Evolutionary conservation across 2,329 filamentous ascomycete species (phyloP).

Genomic region (Diaporthe amygdali): DNA sequence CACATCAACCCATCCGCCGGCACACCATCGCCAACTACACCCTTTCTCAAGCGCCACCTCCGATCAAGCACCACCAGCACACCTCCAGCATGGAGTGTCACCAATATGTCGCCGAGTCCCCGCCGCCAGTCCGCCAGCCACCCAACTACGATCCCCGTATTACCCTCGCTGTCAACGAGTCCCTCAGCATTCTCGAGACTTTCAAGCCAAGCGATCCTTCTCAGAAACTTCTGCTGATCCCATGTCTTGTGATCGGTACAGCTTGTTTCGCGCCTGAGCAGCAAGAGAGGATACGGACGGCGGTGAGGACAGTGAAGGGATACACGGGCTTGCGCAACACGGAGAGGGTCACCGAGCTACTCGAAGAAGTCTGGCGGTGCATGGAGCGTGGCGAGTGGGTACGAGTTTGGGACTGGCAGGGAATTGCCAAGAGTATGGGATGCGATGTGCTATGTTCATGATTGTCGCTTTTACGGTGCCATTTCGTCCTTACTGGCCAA

Average conservation of each 20-base stretch:
- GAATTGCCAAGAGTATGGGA: conserved; percentile 55
- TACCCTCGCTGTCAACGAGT: conserved; percentile 60
- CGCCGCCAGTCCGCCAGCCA: conserved; percentile 52
- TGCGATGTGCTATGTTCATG: conserved; percentile 61
- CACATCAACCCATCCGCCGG: conserved; percentile 25
- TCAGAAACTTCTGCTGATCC: conserved; percentile 65
- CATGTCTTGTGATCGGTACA: conserved; percentile 66
- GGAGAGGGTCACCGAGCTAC: conserved; percentile 56
- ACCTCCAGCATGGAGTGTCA: conserved; percentile 29
- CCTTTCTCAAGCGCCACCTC: conserved; percentile 28
- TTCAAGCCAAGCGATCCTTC: conserved; percentile 63
- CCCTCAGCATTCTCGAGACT: conserved; percentile 57
- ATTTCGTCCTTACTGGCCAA: no score
- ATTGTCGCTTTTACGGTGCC: not conserved
- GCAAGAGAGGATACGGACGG: conserved; percentile 55
- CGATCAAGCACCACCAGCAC: conserved; percentile 24
- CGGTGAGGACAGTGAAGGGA: conserved; percentile 55
- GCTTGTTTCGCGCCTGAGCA: conserved; percentile 60
- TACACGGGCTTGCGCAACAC: conserved; percentile 67
- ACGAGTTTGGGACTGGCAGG: conserved; percentile 69
- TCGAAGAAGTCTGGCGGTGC: conserved; percentile 64
- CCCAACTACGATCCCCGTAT: conserved; percentile 57
- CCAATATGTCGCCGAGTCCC: conserved; percentile 40
- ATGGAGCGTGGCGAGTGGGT: conserved; percentile 64
- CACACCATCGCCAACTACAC: conserved; percentile 33